Conservation (phyloP, 306 rosid species). For the Begonia loranthoides region DNA sequence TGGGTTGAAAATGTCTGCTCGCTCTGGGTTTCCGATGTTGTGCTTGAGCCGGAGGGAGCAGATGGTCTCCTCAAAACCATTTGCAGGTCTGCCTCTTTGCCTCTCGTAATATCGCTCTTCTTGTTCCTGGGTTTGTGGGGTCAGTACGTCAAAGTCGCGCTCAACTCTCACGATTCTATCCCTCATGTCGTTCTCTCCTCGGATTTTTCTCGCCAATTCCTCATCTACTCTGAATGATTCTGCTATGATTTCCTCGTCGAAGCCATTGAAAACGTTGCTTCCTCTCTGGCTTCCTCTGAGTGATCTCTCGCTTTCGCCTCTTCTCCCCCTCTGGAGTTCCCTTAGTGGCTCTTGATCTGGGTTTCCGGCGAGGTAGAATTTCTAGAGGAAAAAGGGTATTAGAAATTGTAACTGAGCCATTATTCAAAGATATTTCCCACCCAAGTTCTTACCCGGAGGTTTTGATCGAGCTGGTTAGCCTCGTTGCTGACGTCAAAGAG, state of each 20-base stretch:
- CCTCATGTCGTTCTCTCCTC: slow-evolving; percentile 11
- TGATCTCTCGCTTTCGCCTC: background rate
- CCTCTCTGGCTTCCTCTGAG: background rate
- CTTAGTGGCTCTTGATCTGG: slow-evolving; percentile 3
- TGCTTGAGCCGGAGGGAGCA: slow-evolving; percentile 17
- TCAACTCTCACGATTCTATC: slow-evolving; percentile 15
- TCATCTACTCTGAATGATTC: slow-evolving; percentile 7
- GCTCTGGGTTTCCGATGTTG: slow-evolving; percentile 10
- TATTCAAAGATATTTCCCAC: too few relatives aligned
- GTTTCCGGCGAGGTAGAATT: slow-evolving; percentile 20
- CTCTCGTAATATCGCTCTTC: background rate
- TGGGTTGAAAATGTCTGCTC: slow-evolving; percentile 21
- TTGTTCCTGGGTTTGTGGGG: slow-evolving; percentile 9
- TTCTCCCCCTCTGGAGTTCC: background rate
- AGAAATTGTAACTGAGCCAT: too few relatives aligned
- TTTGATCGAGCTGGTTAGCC: slow-evolving; percentile 19
- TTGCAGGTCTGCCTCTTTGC: background rate
- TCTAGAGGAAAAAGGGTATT: slow-evolving; percentile 2
- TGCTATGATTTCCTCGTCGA: slow-evolving; percentile 7
- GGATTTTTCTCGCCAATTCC: slow-evolving; percentile 6
- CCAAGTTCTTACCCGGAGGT: slow-evolving; percentile 11
- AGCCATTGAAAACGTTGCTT: slow-evolving; percentile 13
- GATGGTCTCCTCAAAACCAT: slow-evolving; percentile 22
- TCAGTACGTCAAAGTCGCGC: slow-evolving; percentile 3
- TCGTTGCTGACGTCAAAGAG: slow-evolving; percentile 14